Evolutionary conservation across 2,329 filamentous ascomycete genomes (phyloP).

Genomic region (Madurella fahalii): DNA sequence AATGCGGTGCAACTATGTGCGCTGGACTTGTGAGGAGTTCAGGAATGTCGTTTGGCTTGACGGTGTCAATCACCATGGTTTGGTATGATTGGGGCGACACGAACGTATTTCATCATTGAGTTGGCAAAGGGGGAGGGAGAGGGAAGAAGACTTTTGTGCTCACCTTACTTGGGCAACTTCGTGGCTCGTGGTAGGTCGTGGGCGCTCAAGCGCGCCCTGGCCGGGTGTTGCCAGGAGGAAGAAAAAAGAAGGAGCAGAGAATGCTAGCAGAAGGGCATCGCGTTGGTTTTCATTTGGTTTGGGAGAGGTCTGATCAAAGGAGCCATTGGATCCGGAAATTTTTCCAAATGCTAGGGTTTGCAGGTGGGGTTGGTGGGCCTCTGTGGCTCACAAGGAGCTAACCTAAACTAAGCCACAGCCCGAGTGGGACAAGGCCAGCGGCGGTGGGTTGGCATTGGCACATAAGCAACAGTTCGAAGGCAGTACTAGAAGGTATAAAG

Average conservation of each 20-base stretch:
- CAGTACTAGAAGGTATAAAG: conserved; percentile 22
- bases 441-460: conserved; percentile 9
- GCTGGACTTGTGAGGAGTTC: conserved; percentile 26
- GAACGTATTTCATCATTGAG: conserved; percentile 49
- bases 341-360: not conserved
- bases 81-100: conserved; percentile 57
- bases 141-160: conserved; percentile 18
- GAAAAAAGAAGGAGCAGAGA: not conserved
- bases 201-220: no score
- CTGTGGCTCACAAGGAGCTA: conserved; percentile 8
- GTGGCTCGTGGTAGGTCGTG: no score
- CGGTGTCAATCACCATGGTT: conserved; percentile 53
- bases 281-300: no score
- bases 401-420: conserved; percentile 9
- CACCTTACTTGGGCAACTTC: conserved; percentile 7
- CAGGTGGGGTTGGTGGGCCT: not conserved
- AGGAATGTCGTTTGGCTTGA: conserved; percentile 49
- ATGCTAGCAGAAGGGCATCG: no score
- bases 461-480: conserved; percentile 9
- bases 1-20: not conserved
- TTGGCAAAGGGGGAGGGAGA: no score
- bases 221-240: not conserved
- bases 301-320: no score
- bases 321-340: not conserved
- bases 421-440: conserved; percentile 5